Conservation (phyloP, 345 rosid genomes). For the Alliaria petiolata region DNA sequence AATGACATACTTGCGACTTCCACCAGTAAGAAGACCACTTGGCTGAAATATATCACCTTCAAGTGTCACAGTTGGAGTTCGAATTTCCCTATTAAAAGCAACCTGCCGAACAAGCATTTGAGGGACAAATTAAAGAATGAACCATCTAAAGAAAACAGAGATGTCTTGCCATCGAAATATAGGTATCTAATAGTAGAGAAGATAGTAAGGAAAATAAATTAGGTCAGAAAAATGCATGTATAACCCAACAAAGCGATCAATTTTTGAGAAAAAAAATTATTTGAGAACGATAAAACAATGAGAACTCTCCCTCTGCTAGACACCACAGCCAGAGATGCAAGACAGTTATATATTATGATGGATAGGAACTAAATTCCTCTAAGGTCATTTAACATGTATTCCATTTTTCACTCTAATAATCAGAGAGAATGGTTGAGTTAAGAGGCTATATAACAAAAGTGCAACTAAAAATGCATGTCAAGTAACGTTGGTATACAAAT, state of each 20-base stretch:
- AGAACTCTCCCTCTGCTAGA: neutral
- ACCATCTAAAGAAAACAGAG: neutral
- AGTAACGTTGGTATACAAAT: neutral
- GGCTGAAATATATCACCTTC: constrained; percentile 94
- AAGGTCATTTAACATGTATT: neutral
- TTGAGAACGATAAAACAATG: neutral
- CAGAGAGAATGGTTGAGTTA: neutral
- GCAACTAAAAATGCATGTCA: neutral
- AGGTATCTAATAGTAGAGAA: constrained; percentile 3
- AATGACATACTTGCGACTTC: constrained; percentile 72
- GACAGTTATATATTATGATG: neutral
- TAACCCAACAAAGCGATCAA: constrained; percentile 2
- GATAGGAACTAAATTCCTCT: neutral
- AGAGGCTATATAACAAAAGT: neutral
- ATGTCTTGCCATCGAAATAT: neutral
- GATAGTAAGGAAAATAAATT: neutral
- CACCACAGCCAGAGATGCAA: neutral
- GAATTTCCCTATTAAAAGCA: constrained; percentile 64
- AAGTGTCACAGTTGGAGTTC: constrained; percentile 77
- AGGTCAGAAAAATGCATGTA: neutral
- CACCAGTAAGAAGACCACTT: constrained; percentile 91
- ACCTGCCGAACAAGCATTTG: constrained; percentile 44
- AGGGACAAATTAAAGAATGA: constrained; percentile 8
- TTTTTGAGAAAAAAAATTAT: neutral
- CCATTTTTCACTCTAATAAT: neutral